Evolutionary conservation across 1,284 basidiomycete species (phyloP).

Genomic region (Moniliophthora roreri): DNA sequence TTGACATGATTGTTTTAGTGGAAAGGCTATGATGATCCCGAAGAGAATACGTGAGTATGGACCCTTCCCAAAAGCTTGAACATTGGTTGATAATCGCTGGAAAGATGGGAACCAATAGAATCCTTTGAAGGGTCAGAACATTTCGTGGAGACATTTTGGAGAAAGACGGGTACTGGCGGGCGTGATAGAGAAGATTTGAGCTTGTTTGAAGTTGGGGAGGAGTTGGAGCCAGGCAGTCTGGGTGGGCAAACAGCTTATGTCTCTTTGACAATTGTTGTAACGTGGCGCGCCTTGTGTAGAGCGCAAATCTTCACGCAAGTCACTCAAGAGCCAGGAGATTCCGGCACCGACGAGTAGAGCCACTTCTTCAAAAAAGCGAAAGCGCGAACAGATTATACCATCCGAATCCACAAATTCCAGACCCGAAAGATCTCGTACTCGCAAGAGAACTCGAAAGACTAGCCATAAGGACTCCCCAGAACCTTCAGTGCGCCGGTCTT

Average conservation of each 20-base stretch:
- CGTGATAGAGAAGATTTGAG: slow-evolving; percentile 49
- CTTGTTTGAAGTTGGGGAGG: slow-evolving; percentile 55
- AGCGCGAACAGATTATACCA: too few species aligned
- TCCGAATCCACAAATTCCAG: too few species aligned
- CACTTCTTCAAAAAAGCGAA: too few species aligned
- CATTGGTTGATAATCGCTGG: neutral
- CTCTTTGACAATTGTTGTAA: neutral
- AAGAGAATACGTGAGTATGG: slow-evolving; percentile 66
- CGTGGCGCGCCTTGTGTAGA: neutral
- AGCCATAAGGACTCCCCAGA: too few species aligned
- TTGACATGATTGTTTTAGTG: slow-evolving; percentile 42
- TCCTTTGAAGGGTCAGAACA: slow-evolving; percentile 63
- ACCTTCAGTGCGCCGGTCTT: too few species aligned
- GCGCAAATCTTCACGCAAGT: neutral
- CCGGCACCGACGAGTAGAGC: too few species aligned
- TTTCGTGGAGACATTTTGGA: slow-evolving; percentile 61
- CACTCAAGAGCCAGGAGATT: too few species aligned
- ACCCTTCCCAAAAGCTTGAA: slow-evolving; percentile 3
- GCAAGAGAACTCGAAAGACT: too few species aligned
- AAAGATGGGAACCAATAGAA: slow-evolving; percentile 68
- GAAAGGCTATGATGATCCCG: slow-evolving; percentile 56
- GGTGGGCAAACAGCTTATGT: slow-evolving; percentile 46
- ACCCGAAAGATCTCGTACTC: too few species aligned
- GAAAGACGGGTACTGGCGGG: slow-evolving; percentile 39
- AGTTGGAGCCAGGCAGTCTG: slow-evolving; percentile 50